phyloP scores from a whole-genome alignment of 805 yeast species.

The Zygoascus ofunaensis region DNA sequence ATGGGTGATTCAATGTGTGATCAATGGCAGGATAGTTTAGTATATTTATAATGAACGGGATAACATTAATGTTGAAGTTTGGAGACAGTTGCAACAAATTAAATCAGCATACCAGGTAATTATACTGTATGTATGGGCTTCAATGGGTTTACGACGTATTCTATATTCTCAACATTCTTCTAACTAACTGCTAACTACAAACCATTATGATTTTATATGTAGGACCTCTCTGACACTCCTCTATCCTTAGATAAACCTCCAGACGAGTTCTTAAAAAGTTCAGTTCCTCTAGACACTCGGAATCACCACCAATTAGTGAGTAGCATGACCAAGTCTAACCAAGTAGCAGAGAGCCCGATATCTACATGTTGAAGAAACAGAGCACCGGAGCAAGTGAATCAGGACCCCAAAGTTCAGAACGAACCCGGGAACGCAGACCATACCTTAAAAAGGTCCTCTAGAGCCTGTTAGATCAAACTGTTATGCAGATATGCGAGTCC shows the following conservation, averaged over 20 bases:
- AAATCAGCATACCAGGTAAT: no score
- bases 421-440: no score
- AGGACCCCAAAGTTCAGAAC: no score
- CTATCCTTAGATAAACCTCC: constrained; percentile 9
- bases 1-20: constrained; percentile 27
- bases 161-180: no score
- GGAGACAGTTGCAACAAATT: no score
- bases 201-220: no score
- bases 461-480: not conserved
- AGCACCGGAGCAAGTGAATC: no score
- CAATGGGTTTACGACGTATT: no score
- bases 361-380: not conserved
- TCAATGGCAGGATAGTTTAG: constrained; percentile 23
- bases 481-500: not conserved
- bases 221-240: constrained; percentile 12
- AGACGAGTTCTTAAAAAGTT: constrained; percentile 13
- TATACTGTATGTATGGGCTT: no score
- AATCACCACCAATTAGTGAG: constrained; percentile 7
- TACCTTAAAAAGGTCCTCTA: not conserved
- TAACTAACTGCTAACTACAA: no score
- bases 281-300: constrained; percentile 9
- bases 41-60: no score
- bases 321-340: not conserved
- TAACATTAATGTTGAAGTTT: no score
- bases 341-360: not conserved